These are phyloP conservation scores for Elongisporangium prolatum DNA, from an alignment of 352 stramenopile genomes.

Conservation along the genomic window DNA sequence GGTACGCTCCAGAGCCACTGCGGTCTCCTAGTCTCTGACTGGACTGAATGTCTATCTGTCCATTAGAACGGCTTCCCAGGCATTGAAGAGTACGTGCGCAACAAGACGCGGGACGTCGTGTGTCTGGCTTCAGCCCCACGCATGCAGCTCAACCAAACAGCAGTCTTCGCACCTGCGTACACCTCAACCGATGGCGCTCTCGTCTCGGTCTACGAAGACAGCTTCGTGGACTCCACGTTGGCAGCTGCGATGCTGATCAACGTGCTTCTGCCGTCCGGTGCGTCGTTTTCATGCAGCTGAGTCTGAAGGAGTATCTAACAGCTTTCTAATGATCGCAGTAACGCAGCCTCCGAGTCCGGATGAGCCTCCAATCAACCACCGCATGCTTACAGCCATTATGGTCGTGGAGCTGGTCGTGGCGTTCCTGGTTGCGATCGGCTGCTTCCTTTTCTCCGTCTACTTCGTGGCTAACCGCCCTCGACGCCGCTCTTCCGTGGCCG, in stretches of 20 bases:
- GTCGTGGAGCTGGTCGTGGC: slow-evolving; percentile 81
- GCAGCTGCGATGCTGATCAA: slow-evolving; percentile 64
- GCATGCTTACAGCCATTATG: slow-evolving; percentile 84
- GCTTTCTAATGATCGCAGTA: slow-evolving; percentile 19
- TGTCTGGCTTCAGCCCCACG: slow-evolving; percentile 22
- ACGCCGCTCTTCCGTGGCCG: neutral
- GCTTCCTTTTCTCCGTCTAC: slow-evolving; percentile 84
- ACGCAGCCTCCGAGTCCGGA: slow-evolving; percentile 65
- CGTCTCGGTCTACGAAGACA: slow-evolving; percentile 40
- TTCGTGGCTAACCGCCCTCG: slow-evolving; percentile 82
- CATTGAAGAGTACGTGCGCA: slow-evolving; percentile 63
- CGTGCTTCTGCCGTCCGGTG: slow-evolving; percentile 68
- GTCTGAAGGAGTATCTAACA: neutral
- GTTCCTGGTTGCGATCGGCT: slow-evolving; percentile 74
- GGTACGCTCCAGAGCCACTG: slow-evolving; percentile 36
- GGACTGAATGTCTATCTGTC: neutral
- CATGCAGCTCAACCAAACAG: neutral
- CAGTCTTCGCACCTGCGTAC: slow-evolving; percentile 37
- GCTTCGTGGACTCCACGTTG: slow-evolving; percentile 51
- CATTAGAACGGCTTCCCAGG: slow-evolving; percentile 69
- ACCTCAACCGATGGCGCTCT: slow-evolving; percentile 29
- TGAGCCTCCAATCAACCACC: slow-evolving; percentile 72
- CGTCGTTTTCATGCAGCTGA: neutral
- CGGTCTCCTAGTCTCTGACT: neutral
- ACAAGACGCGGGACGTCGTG: slow-evolving; percentile 71